Percentiles rank a stretch among this genome's conserved stretches.
These are phyloP conservation scores for Astraeus odoratus DNA, from an alignment of 768 basidiomycete species.

Conservation along the genomic window DNA sequence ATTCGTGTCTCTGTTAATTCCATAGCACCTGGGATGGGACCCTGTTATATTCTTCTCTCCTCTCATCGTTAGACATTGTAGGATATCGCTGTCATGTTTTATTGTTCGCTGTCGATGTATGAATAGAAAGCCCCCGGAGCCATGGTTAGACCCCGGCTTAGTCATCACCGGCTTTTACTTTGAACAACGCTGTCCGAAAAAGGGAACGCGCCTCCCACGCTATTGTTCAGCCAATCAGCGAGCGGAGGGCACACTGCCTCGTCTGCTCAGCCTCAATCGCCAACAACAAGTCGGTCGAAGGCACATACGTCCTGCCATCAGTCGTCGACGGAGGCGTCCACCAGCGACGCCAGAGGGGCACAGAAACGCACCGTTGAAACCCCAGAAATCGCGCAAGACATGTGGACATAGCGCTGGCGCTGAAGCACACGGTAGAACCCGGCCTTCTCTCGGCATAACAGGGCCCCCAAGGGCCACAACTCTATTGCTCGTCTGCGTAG, in stretches of 20 bases:
- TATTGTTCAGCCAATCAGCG: slow-evolving; percentile 24
- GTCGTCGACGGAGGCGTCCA: slow-evolving; percentile 10
- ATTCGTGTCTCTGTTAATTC: background rate
- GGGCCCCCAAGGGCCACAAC: slow-evolving; percentile 12
- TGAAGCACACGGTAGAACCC: slow-evolving; percentile 29
- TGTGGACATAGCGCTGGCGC: slow-evolving; percentile 13
- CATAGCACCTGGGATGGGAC: background rate
- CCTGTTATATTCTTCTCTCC: background rate
- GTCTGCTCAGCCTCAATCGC: slow-evolving; percentile 3
- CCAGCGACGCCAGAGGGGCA: background rate
- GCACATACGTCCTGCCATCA: slow-evolving; percentile 6
- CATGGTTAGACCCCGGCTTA: background rate
- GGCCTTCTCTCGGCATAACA: slow-evolving; percentile 21
- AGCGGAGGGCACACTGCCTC: slow-evolving; percentile 24
- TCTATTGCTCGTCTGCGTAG: slow-evolving; percentile 3
- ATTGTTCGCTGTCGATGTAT: background rate
- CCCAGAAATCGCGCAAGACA: slow-evolving; percentile 4
- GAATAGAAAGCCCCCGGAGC: background rate
- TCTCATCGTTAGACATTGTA: no score
- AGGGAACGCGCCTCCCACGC: background rate
- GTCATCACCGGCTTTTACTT: background rate
- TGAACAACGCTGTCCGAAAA: background rate
- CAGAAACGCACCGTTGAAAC: background rate
- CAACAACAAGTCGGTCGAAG: background rate
- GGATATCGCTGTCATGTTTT: no score